Percentiles rank a stretch among this genome's conserved stretches.
Conservation (phyloP, 257 asterid species). For the Haberlea rhodopensis region DNA sequence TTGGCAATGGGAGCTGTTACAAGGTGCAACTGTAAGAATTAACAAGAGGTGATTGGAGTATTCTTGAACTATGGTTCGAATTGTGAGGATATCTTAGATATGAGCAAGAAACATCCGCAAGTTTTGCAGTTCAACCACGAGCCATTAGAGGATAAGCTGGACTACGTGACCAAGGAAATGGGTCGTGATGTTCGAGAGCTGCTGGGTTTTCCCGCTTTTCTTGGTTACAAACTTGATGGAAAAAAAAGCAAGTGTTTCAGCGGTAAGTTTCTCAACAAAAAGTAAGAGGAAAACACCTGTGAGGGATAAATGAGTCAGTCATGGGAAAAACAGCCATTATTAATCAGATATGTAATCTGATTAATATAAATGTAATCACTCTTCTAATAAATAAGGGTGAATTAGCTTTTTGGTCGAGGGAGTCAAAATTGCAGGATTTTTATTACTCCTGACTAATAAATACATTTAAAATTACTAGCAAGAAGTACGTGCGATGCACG, state of each 20-base stretch:
- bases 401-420: too few species aligned
- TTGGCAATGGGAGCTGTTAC: slow-evolving; percentile 92
- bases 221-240: slow-evolving; percentile 83
- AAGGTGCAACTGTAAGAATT: slow-evolving; percentile 78
- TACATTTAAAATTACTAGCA: too few species aligned
- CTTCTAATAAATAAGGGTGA: too few species aligned
- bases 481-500: too few species aligned
- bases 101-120: slow-evolving; percentile 88
- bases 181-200: slow-evolving; percentile 84
- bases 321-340: too few species aligned
- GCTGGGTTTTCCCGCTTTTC: slow-evolving; percentile 83
- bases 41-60: slow-evolving; percentile 67
- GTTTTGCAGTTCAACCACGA: slow-evolving; percentile 72
- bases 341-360: too few species aligned
- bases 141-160: slow-evolving; percentile 75
- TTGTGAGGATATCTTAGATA: slow-evolving; percentile 67
- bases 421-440: too few species aligned
- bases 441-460: too few species aligned
- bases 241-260: slow-evolving; percentile 71
- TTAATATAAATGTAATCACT: too few species aligned
- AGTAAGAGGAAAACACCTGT: slow-evolving; percentile 32
- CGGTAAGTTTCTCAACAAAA: slow-evolving; percentile 59
- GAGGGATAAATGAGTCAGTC: too few species aligned
- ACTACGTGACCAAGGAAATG: slow-evolving; percentile 77
- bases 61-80: slow-evolving; percentile 66